Evolutionary conservation across 495 filamentous ascomycete genomes (phyloP).

Genomic region (Trichoderma orchidacearum): DNA sequence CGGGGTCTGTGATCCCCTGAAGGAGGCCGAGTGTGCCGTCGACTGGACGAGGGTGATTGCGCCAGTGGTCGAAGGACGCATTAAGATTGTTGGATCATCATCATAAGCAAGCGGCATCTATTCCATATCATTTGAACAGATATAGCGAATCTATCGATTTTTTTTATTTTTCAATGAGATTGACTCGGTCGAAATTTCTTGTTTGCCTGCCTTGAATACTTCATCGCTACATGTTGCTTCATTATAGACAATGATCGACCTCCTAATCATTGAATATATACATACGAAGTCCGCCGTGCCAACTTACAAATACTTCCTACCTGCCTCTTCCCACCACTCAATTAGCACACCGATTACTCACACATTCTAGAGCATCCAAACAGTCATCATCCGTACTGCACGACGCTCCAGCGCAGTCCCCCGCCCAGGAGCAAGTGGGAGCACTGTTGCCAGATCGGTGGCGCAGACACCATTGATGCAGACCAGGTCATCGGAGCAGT

Average conservation of each 20-base stretch:
- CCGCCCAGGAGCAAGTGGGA: too few relatives aligned
- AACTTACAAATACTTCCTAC: background rate
- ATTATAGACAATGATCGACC: too few relatives aligned
- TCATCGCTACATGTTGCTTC: too few relatives aligned
- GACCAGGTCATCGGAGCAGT: conserved; percentile 8
- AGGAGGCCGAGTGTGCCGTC: conserved; percentile 45
- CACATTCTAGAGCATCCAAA: too few relatives aligned
- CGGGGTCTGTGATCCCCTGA: conserved; percentile 25
- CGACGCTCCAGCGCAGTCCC: too few relatives aligned
- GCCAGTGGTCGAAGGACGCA: conserved; percentile 65
- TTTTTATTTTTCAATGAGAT: background rate
- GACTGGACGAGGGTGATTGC: conserved; percentile 70
- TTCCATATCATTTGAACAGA: background rate
- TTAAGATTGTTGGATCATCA: conserved; percentile 21
- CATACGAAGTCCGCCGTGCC: background rate
- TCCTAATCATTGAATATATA: background rate
- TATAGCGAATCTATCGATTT: background rate
- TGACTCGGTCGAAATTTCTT: too few relatives aligned
- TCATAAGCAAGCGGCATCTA: background rate
- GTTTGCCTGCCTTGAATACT: background rate
- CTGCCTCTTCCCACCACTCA: too few relatives aligned
- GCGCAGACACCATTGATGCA: background rate
- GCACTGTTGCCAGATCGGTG: too few relatives aligned
- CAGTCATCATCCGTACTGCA: too few relatives aligned
- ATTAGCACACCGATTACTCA: too few relatives aligned